These are phyloP conservation scores for Lodderomyces elongisporus DNA, from an alignment of 1,139 yeast species.

Conservation along the genomic window DNA sequence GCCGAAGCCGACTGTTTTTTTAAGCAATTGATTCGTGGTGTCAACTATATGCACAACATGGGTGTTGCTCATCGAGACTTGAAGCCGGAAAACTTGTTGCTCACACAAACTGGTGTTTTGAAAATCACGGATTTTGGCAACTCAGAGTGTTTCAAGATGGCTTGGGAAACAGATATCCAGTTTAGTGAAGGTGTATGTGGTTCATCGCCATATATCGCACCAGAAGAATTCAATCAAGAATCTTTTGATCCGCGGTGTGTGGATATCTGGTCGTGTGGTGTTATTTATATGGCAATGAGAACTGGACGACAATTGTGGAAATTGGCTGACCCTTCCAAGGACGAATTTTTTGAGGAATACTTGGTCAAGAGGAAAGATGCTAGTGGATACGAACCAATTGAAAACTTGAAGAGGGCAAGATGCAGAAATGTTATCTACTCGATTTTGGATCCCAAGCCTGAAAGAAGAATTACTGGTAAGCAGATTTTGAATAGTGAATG, in stretches of 20 bases:
- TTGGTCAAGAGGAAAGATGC: conserved; percentile 71
- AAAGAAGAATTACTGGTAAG: conserved; percentile 78
- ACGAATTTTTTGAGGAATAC: conserved; percentile 74
- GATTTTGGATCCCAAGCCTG: conserved; percentile 85
- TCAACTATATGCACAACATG: conserved; percentile 93
- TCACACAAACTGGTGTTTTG: conserved; percentile 73
- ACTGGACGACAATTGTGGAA: conserved; percentile 95
- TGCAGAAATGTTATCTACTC: conserved; percentile 91
- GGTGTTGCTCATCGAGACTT: conserved; percentile 95
- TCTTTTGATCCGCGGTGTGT: conserved; percentile 89
- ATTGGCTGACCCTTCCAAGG: conserved; percentile 67
- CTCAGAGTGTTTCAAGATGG: conserved; percentile 93
- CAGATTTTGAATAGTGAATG: conserved; percentile 91
- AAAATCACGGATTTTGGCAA: conserved; percentile 96
- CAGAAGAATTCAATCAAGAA: conserved; percentile 75
- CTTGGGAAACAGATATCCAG: conserved; percentile 90
- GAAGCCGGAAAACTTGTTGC: conserved; percentile 85
- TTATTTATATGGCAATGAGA: conserved; percentile 97
- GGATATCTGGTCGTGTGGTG: conserved; percentile 96
- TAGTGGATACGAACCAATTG: conserved; percentile 89
- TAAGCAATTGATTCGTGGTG: conserved; percentile 87
- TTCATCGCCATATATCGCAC: conserved; percentile 91
- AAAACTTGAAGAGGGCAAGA: conserved; percentile 70
- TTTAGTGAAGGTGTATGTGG: conserved; percentile 82
- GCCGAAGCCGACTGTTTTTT: conserved; percentile 94